A percentile compares a stretch with the other conserved stretches of the same genome.
Evolutionary conservation across 2,329 filamentous ascomycete species (phyloP).

Genomic region (Acarospora socialis): DNA sequence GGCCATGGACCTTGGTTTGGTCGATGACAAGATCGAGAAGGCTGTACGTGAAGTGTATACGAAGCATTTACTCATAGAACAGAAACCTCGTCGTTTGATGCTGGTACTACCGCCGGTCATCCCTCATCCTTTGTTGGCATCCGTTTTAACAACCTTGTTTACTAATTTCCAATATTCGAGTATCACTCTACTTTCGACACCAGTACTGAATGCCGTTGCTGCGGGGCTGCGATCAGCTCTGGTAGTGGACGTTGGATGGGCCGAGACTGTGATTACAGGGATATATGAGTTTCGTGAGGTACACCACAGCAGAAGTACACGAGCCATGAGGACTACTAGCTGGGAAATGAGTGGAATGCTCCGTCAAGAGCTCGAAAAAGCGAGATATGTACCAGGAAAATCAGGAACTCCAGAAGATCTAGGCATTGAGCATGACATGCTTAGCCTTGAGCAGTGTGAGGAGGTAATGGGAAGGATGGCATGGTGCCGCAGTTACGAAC

Average conservation of each 20-base stretch:
- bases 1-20: constrained; percentile 58
- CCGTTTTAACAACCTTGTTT: constrained; percentile 65
- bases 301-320: constrained; percentile 50
- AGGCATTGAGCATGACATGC: constrained; percentile 20
- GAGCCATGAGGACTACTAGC: constrained; percentile 60
- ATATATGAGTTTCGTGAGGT: constrained; percentile 87
- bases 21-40: constrained; percentile 77
- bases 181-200: constrained; percentile 64
- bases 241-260: constrained; percentile 84
- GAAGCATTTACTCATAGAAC: constrained; percentile 45
- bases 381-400: constrained; percentile 10
- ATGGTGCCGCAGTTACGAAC: constrained; percentile 49
- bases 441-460: constrained; percentile 65
- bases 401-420: constrained; percentile 17
- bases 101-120: constrained; percentile 65
- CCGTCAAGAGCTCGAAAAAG: constrained; percentile 21
- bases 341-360: constrained; percentile 54
- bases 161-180: constrained; percentile 64
- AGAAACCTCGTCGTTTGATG: constrained; percentile 58
- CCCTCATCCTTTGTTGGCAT: constrained; percentile 63
- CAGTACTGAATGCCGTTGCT: constrained; percentile 59
- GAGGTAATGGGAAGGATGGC: constrained; percentile 60
- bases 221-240: constrained; percentile 77
- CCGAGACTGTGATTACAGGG: constrained; percentile 71
- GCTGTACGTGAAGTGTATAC: constrained; percentile 68